Percentiles rank a stretch among this genome's conserved stretches.
These are phyloP conservation scores for Micromonas pusilla DNA, from an alignment of 139 green algal genomes.

Conservation along the genomic window DNA sequence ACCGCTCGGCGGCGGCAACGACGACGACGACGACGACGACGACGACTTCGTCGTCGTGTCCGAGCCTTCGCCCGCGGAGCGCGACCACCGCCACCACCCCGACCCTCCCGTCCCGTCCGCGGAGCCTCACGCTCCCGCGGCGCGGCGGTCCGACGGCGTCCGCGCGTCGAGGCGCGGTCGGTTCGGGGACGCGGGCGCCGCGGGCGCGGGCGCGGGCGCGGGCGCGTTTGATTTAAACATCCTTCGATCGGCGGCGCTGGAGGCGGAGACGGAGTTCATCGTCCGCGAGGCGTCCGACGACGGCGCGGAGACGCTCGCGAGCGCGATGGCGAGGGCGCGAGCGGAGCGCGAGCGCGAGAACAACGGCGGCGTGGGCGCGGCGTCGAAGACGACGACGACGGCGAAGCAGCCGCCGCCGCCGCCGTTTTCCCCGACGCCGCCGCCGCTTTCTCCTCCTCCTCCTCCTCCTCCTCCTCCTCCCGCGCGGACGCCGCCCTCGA, in stretches of 20 bases:
- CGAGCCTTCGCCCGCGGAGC: no score
- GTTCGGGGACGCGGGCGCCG: neutral
- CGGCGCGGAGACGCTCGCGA: neutral
- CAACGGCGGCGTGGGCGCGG: neutral
- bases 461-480: neutral
- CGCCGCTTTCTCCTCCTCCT: neutral
- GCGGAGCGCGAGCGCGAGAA: neutral
- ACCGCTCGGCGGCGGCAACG: no score
- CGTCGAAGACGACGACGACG: neutral
- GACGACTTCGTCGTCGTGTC: no score
- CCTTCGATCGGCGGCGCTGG: neutral
- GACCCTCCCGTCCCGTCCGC: no score
- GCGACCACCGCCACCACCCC: no score
- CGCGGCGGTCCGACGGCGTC: no score
- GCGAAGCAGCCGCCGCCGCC: neutral
- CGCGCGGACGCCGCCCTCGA: no score
- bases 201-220: no score
- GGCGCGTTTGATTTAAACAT: neutral
- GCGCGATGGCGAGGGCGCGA: neutral
- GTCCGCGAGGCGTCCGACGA: neutral
- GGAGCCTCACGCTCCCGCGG: no score
- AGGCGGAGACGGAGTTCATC: neutral
- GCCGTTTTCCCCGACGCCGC: no score
- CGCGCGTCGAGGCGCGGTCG: no score
- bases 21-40: no score